Conservation (phyloP, 2,329 filamentous ascomycete genomes). For the Apiospora phragmitis region DNA sequence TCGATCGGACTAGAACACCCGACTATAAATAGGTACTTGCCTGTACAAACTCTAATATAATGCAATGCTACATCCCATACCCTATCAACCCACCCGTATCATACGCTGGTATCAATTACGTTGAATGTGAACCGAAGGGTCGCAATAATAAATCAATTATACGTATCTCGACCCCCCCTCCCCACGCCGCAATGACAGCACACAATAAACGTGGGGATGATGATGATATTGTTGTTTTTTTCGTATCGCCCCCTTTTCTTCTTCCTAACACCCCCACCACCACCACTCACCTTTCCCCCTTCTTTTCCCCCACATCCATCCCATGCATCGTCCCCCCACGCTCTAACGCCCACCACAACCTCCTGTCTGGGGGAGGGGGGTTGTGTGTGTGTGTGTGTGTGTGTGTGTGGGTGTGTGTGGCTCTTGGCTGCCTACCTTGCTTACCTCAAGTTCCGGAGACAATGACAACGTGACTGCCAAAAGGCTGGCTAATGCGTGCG, state of each 20-base stretch:
- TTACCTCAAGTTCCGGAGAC: not conserved
- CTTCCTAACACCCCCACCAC: not conserved
- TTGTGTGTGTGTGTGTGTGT: not conserved
- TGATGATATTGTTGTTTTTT: not conserved
- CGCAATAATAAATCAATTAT: too few relatives aligned
- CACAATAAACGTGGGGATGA: not conserved
- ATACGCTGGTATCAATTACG: too few relatives aligned
- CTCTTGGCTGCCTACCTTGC: not conserved
- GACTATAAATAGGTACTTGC: not conserved
- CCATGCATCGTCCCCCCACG: not conserved
- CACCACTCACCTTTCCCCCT: not conserved
- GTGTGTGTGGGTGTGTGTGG: not conserved
- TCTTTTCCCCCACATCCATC: not conserved
- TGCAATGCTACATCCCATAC: not conserved
- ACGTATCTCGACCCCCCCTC: not conserved
- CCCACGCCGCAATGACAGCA: not conserved
- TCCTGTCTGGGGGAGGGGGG: not conserved
- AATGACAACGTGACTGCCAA: not conserved
- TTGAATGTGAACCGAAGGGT: too few relatives aligned
- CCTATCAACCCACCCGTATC: too few relatives aligned
- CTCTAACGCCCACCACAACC: not conserved
- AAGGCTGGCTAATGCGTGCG: not conserved
- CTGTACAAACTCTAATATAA: not conserved
- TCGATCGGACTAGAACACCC: not conserved
- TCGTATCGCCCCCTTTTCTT: not conserved